Evolutionary conservation across 345 rosid genomes (phyloP).

Genomic region (Syzygium aromaticum): DNA sequence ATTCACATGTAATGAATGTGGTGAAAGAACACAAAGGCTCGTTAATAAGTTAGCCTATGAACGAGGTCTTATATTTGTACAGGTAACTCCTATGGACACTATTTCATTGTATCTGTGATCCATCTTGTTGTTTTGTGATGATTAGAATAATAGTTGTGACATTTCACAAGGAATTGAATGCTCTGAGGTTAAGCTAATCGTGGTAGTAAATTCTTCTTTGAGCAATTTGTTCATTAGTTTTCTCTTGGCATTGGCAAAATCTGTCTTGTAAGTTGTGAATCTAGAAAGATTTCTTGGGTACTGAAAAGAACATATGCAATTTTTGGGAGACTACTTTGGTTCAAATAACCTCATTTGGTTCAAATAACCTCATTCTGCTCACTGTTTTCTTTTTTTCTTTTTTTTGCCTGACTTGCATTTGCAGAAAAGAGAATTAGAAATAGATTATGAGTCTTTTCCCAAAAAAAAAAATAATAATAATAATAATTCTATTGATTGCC

Average conservation of each 20-base stretch:
- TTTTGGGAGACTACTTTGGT: neutral
- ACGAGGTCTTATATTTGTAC: conserved; percentile 73
- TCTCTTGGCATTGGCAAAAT: neutral
- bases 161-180: neutral
- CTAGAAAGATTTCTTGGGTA: neutral
- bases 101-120: neutral
- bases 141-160: neutral
- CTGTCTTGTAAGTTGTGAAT: neutral
- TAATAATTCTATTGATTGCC: neutral
- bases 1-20: conserved; percentile 68
- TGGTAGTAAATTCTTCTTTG: neutral
- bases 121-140: neutral
- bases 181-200: neutral
- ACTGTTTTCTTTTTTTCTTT: neutral
- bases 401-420: neutral
- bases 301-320: neutral
- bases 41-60: conserved; percentile 78
- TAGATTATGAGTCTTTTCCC: neutral
- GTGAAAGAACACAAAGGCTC: conserved; percentile 74
- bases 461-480: neutral
- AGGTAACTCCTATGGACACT: conserved; percentile 23
- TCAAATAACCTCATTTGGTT: neutral
- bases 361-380: neutral
- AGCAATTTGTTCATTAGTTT: neutral
- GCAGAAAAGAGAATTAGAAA: neutral